Conservation (phyloP, 495 filamentous ascomycete species). For the Cryomyces antarcticus region DNA sequence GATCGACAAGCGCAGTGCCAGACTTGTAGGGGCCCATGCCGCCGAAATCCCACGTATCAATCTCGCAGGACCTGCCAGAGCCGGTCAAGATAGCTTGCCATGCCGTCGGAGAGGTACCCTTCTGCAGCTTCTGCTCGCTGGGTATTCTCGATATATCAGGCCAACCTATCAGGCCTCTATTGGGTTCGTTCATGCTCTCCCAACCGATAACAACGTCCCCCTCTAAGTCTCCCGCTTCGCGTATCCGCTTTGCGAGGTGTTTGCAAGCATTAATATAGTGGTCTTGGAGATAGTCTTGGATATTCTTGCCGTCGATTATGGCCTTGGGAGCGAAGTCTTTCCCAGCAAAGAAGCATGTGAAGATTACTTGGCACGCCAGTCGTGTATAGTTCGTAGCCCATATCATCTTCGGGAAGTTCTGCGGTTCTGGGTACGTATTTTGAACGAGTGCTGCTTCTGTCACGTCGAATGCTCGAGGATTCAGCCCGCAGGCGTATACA, state of each 20-base stretch:
- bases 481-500: constrained; percentile 76
- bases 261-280: constrained; percentile 66
- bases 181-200: constrained; percentile 91
- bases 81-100: constrained; percentile 88
- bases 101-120: constrained; percentile 82
- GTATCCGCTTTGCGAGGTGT: constrained; percentile 65
- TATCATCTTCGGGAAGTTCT: constrained; percentile 90
- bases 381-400: constrained; percentile 96
- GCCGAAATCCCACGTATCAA: constrained; percentile 84
- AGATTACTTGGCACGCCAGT: constrained; percentile 72
- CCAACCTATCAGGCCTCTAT: constrained; percentile 71
- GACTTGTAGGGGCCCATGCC: constrained; percentile 79
- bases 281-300: constrained; percentile 83
- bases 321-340: constrained; percentile 87
- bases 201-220: constrained; percentile 80
- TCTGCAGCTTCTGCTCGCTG: constrained; percentile 71
- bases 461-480: constrained; percentile 61
- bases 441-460: constrained; percentile 91
- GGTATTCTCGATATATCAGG: constrained; percentile 70
- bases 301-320: constrained; percentile 83
- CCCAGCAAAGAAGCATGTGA: constrained; percentile 89
- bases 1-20: constrained; percentile 66
- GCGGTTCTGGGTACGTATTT: constrained; percentile 77
- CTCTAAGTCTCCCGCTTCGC: constrained; percentile 78
- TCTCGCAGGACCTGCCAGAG: constrained; percentile 72